Evolutionary conservation across 495 filamentous ascomycete species (phyloP).

Genomic region (Penicillium egyptiacum): DNA sequence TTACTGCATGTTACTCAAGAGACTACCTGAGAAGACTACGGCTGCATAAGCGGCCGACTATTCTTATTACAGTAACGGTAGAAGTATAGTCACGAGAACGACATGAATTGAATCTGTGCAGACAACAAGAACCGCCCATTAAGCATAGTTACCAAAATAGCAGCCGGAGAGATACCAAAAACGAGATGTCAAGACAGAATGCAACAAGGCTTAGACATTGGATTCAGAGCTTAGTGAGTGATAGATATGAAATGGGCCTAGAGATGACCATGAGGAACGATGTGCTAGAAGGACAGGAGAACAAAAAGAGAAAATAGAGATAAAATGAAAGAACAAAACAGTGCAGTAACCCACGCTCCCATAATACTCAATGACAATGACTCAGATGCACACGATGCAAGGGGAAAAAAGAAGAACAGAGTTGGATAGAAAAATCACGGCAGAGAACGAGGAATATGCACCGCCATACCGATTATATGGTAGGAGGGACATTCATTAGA

Average conservation of each 20-base stretch:
- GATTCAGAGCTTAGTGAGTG: conserved; percentile 21
- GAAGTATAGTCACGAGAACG: background rate
- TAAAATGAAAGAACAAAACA: conserved; percentile 22
- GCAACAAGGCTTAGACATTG: conserved; percentile 19
- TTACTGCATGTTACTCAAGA: too few species aligned
- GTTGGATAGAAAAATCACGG: conserved; percentile 25
- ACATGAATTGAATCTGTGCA: background rate
- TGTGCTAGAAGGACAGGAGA: conserved; percentile 31
- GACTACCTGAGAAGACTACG: too few species aligned
- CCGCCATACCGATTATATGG: conserved; percentile 18
- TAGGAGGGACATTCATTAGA: conserved; percentile 30
- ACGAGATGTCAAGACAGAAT: background rate
- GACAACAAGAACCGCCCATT: background rate
- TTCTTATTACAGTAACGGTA: background rate
- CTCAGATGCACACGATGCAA: conserved; percentile 30
- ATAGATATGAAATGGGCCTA: conserved; percentile 19
- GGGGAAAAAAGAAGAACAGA: conserved; percentile 19
- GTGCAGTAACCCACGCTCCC: conserved; percentile 34
- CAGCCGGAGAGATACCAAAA: background rate
- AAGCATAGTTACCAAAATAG: background rate
- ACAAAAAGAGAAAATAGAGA: conserved; percentile 14
- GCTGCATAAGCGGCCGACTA: too few species aligned
- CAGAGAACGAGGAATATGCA: conserved; percentile 13
- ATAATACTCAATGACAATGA: conserved; percentile 37
- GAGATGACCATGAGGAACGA: conserved; percentile 26